phyloP scores from a whole-genome alignment of 148 eudicot species.

The Cornus kousa region DNA sequence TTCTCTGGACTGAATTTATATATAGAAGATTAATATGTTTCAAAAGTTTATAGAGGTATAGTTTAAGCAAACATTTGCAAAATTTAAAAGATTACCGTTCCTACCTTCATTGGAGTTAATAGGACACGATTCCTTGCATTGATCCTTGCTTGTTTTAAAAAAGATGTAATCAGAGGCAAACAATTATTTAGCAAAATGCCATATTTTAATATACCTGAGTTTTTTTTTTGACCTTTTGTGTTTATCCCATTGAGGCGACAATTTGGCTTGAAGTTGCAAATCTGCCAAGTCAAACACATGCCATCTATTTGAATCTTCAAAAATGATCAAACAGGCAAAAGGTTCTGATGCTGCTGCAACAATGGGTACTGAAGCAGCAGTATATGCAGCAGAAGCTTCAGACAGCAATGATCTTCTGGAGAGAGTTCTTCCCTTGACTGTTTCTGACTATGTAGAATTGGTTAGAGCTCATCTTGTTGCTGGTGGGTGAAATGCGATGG shows the following conservation, averaged over 20 bases:
- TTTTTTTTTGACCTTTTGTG: neutral
- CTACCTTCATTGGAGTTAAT: too few species aligned
- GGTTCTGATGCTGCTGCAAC: constrained; percentile 95
- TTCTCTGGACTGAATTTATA: too few species aligned
- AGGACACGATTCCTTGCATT: too few species aligned
- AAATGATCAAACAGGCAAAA: constrained; percentile 51
- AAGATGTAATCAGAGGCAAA: neutral
- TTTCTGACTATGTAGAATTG: constrained; percentile 72
- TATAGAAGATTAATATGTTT: too few species aligned
- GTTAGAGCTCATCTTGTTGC: constrained; percentile 79
- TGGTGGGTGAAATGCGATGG: constrained; percentile 43
- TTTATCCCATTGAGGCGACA: neutral
- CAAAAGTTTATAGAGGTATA: too few species aligned
- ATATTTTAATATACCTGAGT: neutral
- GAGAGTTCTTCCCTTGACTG: constrained; percentile 72
- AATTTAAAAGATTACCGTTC: too few species aligned
- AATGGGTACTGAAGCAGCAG: constrained; percentile 84
- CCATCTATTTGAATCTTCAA: neutral
- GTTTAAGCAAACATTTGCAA: too few species aligned
- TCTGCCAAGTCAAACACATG: neutral
- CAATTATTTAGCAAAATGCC: neutral
- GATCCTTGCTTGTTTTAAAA: neutral
- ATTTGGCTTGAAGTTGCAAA: neutral
- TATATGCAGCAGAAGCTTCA: constrained; percentile 97
- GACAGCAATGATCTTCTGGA: constrained; percentile 83